Percentiles rank a stretch among this genome's conserved stretches.
phyloP scores from a whole-genome alignment of 2,329 filamentous ascomycete genomes.

The Fusarium sp. region DNA sequence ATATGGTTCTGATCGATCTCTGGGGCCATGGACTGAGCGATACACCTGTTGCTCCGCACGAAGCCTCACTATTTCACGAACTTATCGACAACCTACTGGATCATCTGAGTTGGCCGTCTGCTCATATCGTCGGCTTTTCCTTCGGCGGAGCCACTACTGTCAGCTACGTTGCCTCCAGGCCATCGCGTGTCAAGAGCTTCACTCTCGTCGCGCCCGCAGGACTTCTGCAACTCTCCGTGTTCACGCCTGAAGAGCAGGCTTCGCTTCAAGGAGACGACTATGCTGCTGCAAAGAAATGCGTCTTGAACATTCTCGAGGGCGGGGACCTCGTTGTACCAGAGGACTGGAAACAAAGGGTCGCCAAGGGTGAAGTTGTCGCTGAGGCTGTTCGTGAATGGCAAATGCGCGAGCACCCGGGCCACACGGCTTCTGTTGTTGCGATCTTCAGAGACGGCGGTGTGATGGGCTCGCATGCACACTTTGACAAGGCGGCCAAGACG shows the following conservation, averaged over 20 bases:
- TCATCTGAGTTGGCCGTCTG: conserved; percentile 52
- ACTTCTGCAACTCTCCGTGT: conserved; percentile 44
- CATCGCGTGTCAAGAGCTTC: conserved; percentile 45
- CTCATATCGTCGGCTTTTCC: conserved; percentile 59
- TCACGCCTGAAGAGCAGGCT: conserved; percentile 40
- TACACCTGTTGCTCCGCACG: conserved; percentile 55
- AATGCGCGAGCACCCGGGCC: conserved; percentile 55
- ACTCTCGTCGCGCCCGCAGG: conserved; percentile 59
- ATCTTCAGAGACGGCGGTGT: conserved; percentile 57
- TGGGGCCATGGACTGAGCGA: conserved; percentile 64
- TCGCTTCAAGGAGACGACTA: conserved; percentile 43
- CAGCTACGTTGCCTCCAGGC: conserved; percentile 48
- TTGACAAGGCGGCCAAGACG: conserved; percentile 20
- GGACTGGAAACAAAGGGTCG: conserved; percentile 56
- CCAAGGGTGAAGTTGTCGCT: conserved; percentile 55
- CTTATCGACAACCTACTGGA: conserved; percentile 52
- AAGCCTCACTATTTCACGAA: conserved; percentile 52
- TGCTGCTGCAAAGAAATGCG: conserved; percentile 45
- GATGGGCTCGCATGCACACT: conserved; percentile 45
- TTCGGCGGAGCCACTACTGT: conserved; percentile 56
- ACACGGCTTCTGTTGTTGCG: conserved; percentile 55
- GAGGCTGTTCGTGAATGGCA: conserved; percentile 60
- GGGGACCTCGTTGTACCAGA: conserved; percentile 51
- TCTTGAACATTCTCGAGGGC: conserved; percentile 54
- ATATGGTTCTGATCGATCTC: conserved; percentile 57